Base-by-base conservation (phyloP, 2,329 filamentous ascomycete genomes). In the Phaeophleospora eucalypticola region DNA sequence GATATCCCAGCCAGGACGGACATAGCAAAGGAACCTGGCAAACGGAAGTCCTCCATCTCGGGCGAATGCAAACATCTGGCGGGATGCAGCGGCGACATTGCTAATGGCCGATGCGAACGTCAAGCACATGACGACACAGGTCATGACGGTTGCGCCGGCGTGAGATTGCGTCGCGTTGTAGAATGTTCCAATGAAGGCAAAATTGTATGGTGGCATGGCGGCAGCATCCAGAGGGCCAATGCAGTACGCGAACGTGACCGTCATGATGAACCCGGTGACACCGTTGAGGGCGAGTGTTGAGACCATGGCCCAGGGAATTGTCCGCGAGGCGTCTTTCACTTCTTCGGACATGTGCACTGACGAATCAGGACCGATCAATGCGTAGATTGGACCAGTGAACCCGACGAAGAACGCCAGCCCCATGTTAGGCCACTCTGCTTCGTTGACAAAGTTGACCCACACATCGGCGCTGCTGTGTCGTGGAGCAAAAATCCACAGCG, bases 21-120 rank as follows among this genome's bases (percentile, higher is more conserved):
- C 57, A n/a, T 50, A 46, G 41, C 53, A 50, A 29, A 58, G 43
- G 41, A 56, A 46, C n/a, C 24, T 20, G 14, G 56, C 54, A 24
- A 70, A 71, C 0, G 70, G 70, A 1, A 73, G 60, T 1, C 71
- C 71, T 3, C 62, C 56, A 45, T 74, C 71, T 18, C 71, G 65
- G 12, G 71, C 68, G 51, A 73, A 73, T 0, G 69, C 68, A 44
- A 62, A 74, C 4, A 67, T 59, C 60, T 71, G 68, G 6, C 68
- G 66, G 7, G 68, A 70, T 1, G 68, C 68, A 2, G 70, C 65
- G 27, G 70, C 69, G 9, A 68, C 51, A 15, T 65, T 55, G 9
- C 63, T 67, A 12, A 70, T 62, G 7, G 66, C 68, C 29, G 65
- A 69, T 46, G 62, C 67, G 40, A 72, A 64, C 9, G 68, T 65